Percentiles rank a stretch among this genome's conserved stretches.
These are phyloP conservation scores for Colletotrichum tanaceti DNA, from an alignment of 2,329 filamentous ascomycete species.

Conservation along the genomic window DNA sequence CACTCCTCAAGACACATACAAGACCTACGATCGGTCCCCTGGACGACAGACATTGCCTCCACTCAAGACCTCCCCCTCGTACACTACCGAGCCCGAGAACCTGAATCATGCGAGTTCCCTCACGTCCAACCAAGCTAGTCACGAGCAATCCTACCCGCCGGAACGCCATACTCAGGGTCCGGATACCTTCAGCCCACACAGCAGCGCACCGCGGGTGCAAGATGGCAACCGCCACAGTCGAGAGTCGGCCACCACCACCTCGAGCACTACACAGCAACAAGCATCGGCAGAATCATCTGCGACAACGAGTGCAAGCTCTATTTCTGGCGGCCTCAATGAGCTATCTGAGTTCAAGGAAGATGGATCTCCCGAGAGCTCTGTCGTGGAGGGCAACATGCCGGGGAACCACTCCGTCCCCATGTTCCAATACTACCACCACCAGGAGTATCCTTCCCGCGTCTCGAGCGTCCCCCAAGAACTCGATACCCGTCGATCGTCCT, in stretches of 20 bases:
- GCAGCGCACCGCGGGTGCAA: slow-evolving; percentile 50
- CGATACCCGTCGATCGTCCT: slow-evolving; percentile 56
- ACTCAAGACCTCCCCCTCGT: slow-evolving; percentile 29
- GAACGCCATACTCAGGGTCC: slow-evolving; percentile 42
- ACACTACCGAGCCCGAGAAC: slow-evolving; percentile 24
- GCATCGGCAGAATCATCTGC: slow-evolving; percentile 64
- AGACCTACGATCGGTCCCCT: slow-evolving; percentile 14
- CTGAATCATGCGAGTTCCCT: slow-evolving; percentile 21
- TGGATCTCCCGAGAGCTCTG: slow-evolving; percentile 63
- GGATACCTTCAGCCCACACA: slow-evolving; percentile 50
- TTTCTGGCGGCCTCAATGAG: slow-evolving; percentile 62
- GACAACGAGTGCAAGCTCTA: slow-evolving; percentile 67
- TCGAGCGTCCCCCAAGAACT: slow-evolving; percentile 57
- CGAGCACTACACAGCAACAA: slow-evolving; percentile 61
- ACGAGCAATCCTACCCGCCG: slow-evolving; percentile 16
- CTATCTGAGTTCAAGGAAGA: slow-evolving; percentile 57
- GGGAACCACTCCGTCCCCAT: slow-evolving; percentile 62
- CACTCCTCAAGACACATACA: slow-evolving; percentile 53
- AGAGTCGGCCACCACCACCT: slow-evolving; percentile 62
- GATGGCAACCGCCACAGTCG: slow-evolving; percentile 61
- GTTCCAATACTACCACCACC: slow-evolving; percentile 73
- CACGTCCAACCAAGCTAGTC: slow-evolving; percentile 14
- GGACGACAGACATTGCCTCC: slow-evolving; percentile 38
- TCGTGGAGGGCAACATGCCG: slow-evolving; percentile 58
- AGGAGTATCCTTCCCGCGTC: slow-evolving; percentile 56